phyloP scores from a whole-genome alignment of 75 land plant genomes.

The Pseudotsuga menziesii region DNA sequence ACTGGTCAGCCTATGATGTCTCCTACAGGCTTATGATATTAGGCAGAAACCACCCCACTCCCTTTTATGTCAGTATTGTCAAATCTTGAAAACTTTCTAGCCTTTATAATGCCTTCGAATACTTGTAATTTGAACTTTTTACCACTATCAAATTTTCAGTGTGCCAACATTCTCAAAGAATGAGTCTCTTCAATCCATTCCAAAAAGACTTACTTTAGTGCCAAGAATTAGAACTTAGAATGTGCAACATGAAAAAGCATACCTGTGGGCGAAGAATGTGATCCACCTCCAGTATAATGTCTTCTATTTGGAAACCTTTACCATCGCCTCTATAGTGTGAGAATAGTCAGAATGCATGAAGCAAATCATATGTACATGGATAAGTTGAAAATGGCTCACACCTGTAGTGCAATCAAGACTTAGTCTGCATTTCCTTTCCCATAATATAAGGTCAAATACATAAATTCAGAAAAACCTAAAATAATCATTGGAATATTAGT shows the following conservation, averaged over 20 bases:
- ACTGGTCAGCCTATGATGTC: too few species aligned
- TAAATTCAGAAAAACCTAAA: neutral
- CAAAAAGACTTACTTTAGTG: neutral
- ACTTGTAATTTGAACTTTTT: too few species aligned
- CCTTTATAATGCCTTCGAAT: too few species aligned
- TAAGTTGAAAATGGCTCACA: constrained; percentile 89
- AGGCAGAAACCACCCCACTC: too few species aligned
- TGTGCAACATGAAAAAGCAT: constrained; percentile 12
- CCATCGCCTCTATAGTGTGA: constrained; percentile 50
- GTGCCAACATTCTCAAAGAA: too few species aligned
- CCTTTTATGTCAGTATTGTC: too few species aligned
- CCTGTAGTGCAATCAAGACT: constrained; percentile 26
- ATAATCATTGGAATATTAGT: neutral
- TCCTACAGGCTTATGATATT: too few species aligned
- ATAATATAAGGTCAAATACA: neutral
- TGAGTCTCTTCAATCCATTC: neutral
- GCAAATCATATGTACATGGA: constrained; percentile 78
- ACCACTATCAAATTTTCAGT: too few species aligned
- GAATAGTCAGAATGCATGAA: constrained; percentile 75
- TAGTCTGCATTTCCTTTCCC: neutral
- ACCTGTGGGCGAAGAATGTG: constrained; percentile 76
- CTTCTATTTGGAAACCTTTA: constrained; percentile 56
- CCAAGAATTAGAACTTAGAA: neutral
- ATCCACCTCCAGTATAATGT: constrained; percentile 84
- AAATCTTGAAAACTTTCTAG: too few species aligned